These are phyloP conservation scores for Exsudoporus frostii DNA, from an alignment of 768 basidiomycete species.

Conservation along the genomic window DNA sequence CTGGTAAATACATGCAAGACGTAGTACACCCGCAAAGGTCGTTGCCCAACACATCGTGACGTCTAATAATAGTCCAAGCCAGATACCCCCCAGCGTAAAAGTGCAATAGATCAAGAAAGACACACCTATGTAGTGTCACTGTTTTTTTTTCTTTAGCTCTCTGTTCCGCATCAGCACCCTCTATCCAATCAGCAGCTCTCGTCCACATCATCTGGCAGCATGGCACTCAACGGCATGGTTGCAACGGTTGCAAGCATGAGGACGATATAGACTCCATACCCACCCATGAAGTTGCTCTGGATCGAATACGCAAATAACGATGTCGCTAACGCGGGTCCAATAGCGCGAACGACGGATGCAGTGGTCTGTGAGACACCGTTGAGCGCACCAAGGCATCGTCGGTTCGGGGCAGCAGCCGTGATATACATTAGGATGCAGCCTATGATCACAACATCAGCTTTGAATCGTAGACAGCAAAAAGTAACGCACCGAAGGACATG, in stretches of 20 bases:
- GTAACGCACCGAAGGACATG: constrained; percentile 35
- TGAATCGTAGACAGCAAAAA: not conserved
- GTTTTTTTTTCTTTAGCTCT: not conserved
- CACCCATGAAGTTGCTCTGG: constrained; percentile 34
- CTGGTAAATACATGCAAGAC: constrained; percentile 23
- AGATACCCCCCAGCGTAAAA: constrained; percentile 4
- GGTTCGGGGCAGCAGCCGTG: constrained; percentile 61
- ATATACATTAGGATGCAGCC: constrained; percentile 73
- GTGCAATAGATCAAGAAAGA: constrained; percentile 3
- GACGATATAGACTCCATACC: constrained; percentile 35
- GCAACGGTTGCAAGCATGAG: constrained; percentile 15
- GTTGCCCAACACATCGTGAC: not conserved
- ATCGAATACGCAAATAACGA: constrained; percentile 39
- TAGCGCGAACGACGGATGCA: constrained; percentile 30
- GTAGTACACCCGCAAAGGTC: constrained; percentile 16
- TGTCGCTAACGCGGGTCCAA: constrained; percentile 33
- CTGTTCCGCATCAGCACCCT: not conserved
- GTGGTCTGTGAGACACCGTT: constrained; percentile 47
- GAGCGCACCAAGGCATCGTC: constrained; percentile 62
- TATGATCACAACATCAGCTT: constrained; percentile 20
- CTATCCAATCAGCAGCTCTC: constrained; percentile 13
- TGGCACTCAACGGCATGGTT: constrained; percentile 19
- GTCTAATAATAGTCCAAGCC: not conserved
- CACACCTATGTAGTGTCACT: not conserved
- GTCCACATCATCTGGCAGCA: constrained; percentile 19